Evolutionary conservation across 73 alveolate genomes (phyloP).

Genomic region (Uronychia binucleata): DNA sequence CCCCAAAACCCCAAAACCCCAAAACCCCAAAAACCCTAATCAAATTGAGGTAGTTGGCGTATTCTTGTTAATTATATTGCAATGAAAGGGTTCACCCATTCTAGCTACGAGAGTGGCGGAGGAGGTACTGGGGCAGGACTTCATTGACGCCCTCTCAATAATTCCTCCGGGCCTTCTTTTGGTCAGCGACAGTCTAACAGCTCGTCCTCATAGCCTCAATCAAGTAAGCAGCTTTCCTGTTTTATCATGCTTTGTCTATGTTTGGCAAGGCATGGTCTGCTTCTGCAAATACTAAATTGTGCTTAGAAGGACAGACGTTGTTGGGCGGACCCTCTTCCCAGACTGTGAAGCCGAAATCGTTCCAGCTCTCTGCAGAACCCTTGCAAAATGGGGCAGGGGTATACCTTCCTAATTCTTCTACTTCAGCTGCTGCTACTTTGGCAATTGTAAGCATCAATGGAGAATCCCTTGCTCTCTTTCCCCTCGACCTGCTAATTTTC

Average conservation of each 20-base stretch:
- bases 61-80: neutral
- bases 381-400: neutral
- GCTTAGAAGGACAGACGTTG: neutral
- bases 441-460: neutral
- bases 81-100: neutral
- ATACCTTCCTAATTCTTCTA: neutral
- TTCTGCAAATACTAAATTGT: neutral
- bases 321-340: neutral
- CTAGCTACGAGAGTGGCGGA: neutral
- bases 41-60: neutral
- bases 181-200: neutral
- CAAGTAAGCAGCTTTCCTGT: no score
- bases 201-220: neutral
- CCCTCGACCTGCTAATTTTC: neutral
- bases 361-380: neutral
- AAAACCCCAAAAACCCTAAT: neutral
- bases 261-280: neutral
- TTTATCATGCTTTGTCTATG: neutral
- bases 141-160: neutral
- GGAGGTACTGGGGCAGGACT: neutral
- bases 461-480: neutral
- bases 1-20: no score
- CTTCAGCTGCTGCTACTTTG: neutral
- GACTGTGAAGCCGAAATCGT: neutral
- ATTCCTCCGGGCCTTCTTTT: neutral